Evolutionary conservation across 2,329 filamentous ascomycete species (phyloP).

Genomic region (Alternaria triticimaculans): DNA sequence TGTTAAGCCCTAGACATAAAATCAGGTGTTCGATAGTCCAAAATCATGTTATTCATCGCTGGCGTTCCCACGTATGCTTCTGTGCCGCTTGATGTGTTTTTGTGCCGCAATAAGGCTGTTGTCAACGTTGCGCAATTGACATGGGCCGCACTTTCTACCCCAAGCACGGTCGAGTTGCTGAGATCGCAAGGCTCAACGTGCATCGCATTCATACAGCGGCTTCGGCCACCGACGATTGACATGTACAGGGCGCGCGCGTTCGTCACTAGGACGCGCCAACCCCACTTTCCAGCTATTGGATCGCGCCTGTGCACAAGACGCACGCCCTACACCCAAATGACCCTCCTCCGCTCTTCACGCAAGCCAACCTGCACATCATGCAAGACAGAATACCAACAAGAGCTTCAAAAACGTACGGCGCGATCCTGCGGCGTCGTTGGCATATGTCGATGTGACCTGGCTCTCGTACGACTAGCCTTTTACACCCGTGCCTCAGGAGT

Average conservation of each 20-base stretch:
- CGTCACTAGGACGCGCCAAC: background rate
- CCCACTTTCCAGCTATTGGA: background rate
- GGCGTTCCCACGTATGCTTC: background rate
- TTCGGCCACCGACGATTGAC: background rate
- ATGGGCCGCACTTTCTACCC: background rate
- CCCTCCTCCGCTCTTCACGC: background rate
- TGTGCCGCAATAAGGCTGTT: background rate
- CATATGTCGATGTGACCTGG: background rate
- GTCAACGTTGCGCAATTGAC: background rate
- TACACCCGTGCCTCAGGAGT: background rate
- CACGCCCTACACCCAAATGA: slow-evolving; percentile 1
- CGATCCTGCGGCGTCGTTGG: background rate
- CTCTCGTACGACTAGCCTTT: background rate
- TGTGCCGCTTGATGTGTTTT: background rate
- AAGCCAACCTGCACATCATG: background rate
- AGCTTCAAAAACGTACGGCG: background rate
- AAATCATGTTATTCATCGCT: background rate
- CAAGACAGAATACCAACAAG: background rate
- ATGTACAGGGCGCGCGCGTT: slow-evolving; percentile 10
- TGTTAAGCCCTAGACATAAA: slow-evolving; percentile 23
- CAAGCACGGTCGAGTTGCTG: background rate
- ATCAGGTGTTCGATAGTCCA: background rate
- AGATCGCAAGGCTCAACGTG: background rate
- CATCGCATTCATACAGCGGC: background rate
- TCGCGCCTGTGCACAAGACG: slow-evolving; percentile 4